Evolutionary conservation across 2,329 filamentous ascomycete genomes (phyloP).

Genomic region (Ophiostoma sp.): DNA sequence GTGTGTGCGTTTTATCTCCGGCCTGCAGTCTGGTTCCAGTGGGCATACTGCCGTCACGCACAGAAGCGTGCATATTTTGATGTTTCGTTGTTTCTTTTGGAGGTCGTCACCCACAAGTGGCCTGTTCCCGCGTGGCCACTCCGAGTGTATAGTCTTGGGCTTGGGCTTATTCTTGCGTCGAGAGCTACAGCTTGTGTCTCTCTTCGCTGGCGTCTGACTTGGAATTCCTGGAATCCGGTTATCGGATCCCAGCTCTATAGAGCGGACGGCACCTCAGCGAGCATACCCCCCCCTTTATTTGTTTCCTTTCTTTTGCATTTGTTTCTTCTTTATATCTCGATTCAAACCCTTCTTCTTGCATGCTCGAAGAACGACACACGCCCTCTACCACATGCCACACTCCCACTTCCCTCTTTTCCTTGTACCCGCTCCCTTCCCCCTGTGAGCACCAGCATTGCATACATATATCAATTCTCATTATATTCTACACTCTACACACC

Average conservation of each 20-base stretch:
- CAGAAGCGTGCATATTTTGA: background rate
- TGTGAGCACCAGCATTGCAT: background rate
- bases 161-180: background rate
- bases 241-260: background rate
- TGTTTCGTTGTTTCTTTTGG: no score
- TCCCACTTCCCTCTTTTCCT: background rate
- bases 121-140: background rate
- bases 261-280: background rate
- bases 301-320: background rate
- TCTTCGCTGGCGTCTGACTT: background rate
- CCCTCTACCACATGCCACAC: background rate
- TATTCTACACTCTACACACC: background rate
- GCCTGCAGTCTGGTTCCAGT: background rate
- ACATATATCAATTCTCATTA: background rate
- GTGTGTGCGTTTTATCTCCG: background rate
- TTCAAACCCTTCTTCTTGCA: background rate
- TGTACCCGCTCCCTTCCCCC: constrained; percentile 11
- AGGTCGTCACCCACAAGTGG: no score
- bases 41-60: background rate
- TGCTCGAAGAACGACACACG: background rate
- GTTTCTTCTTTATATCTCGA: constrained; percentile 12
- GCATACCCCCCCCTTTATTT: background rate
- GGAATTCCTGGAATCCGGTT: background rate
- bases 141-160: background rate
- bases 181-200: background rate